A percentile compares a stretch with the other conserved stretches of the same genome.
Conservation (phyloP, 1,139 yeast species). For the Saccharomyces hybrid region DNA sequence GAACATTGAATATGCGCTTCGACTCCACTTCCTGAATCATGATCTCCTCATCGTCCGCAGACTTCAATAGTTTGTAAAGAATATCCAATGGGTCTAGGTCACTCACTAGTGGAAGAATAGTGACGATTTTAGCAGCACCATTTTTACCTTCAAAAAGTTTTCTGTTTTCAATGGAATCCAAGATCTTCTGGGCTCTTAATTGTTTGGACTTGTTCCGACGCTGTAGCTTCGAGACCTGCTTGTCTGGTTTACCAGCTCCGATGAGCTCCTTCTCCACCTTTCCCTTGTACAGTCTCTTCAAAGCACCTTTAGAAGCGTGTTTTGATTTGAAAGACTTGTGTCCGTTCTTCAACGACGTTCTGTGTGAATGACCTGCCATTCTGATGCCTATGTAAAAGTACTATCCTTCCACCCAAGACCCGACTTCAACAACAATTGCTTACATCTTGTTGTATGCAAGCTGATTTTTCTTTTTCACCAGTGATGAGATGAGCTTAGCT, state of each 20-base stretch:
- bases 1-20: constrained; percentile 33
- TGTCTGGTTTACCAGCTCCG: constrained; percentile 37
- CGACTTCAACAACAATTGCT: background rate
- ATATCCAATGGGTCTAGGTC: constrained; percentile 59
- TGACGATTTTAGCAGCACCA: constrained; percentile 77
- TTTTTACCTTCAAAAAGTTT: constrained; percentile 70
- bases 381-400: background rate
- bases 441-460: background rate
- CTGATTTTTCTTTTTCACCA: background rate
- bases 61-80: constrained; percentile 43
- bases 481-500: constrained; percentile 15
- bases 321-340: constrained; percentile 87
- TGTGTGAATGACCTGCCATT: constrained; percentile 75
- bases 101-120: constrained; percentile 69
- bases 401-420: background rate
- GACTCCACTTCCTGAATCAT: constrained; percentile 27
- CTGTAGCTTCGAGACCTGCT: constrained; percentile 54
- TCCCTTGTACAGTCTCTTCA: constrained; percentile 75
- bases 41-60: constrained; percentile 28
- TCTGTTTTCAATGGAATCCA: constrained; percentile 42
- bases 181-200: constrained; percentile 62
- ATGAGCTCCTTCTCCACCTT: constrained; percentile 64
- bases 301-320: constrained; percentile 84
- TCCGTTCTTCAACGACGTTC: constrained; percentile 72
- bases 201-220: constrained; percentile 78